Evolutionary conservation across 2,329 filamentous ascomycete species (phyloP).

Genomic region (Fusarium decemcellulare): DNA sequence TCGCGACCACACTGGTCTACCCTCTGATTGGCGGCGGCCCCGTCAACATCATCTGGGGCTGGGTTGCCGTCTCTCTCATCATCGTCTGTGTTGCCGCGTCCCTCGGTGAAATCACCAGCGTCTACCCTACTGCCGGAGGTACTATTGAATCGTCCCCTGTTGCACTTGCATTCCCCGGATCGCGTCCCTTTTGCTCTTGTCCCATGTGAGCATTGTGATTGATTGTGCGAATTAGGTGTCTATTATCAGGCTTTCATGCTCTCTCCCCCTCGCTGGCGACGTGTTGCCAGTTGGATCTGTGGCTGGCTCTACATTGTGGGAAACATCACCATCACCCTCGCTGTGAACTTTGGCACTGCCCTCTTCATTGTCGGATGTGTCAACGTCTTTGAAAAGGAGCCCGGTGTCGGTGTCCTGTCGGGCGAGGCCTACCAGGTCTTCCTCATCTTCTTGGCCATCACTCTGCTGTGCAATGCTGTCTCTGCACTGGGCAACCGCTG

Average conservation of each 20-base stretch:
- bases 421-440: conserved; percentile 76
- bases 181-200: conserved; percentile 7
- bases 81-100: conserved; percentile 80
- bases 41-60: conserved; percentile 80
- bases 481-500: conserved; percentile 77
- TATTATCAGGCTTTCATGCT: conserved; percentile 88
- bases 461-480: conserved; percentile 74
- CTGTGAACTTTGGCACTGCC: conserved; percentile 85
- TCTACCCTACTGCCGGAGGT: conserved; percentile 83
- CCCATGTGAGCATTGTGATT: conserved; percentile 33
- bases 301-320: conserved; percentile 85
- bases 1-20: conserved; percentile 79
- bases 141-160: conserved; percentile 29
- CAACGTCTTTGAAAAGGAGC: conserved; percentile 66
- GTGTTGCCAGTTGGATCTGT: conserved; percentile 77
- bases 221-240: conserved; percentile 59
- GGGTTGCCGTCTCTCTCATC: conserved; percentile 77
- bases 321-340: conserved; percentile 86
- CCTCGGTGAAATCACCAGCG: conserved; percentile 81
- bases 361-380: conserved; percentile 71
- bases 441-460: conserved; percentile 79
- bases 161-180: neutral
- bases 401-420: conserved; percentile 60
- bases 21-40: conserved; percentile 77
- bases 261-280: conserved; percentile 71